phyloP scores from a whole-genome alignment of 257 asterid species.

The Solanum virginianum region DNA sequence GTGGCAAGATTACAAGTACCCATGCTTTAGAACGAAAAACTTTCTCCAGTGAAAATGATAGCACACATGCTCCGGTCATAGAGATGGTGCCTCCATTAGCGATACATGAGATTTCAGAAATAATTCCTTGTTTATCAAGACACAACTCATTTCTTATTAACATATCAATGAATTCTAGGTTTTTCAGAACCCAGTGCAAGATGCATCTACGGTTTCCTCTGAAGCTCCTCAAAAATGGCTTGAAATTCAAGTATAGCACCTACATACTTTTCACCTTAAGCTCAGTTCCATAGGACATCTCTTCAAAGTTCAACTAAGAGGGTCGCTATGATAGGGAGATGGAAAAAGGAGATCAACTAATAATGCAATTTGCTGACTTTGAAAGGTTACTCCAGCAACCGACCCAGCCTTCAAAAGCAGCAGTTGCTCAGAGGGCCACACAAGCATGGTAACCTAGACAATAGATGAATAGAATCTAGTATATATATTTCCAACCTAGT shows the following conservation, averaged over 20 bases:
- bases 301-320: neutral
- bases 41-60: neutral
- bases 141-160: neutral
- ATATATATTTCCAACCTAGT: neutral
- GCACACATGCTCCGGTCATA: neutral
- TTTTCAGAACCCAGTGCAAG: neutral
- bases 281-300: neutral
- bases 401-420: neutral
- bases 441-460: neutral
- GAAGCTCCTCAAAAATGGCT: neutral
- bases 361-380: neutral
- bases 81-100: neutral
- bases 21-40: neutral
- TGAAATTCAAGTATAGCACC: neutral
- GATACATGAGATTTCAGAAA: neutral
- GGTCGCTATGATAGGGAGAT: neutral
- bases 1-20: neutral
- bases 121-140: neutral
- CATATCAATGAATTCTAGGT: neutral
- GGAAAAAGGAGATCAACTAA: neutral
- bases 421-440: neutral
- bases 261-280: neutral
- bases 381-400: neutral
- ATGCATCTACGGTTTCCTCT: neutral
- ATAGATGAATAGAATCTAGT: neutral